Percentiles rank a stretch among this genome's conserved stretches.
Conservation (phyloP, 148 eudicot genomes). For the Rhododendron ferrugineum region DNA sequence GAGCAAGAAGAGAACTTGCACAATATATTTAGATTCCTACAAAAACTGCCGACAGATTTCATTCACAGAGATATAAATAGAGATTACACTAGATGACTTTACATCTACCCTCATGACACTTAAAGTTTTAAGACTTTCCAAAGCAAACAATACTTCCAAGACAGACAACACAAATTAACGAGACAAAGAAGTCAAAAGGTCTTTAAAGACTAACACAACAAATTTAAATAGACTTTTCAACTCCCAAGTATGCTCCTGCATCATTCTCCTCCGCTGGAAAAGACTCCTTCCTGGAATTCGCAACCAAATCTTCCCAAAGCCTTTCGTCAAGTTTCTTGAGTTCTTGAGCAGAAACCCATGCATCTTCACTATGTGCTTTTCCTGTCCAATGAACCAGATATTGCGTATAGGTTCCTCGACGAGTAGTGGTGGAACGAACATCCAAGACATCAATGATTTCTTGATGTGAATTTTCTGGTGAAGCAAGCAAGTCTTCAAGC, state of each 20-base stretch:
- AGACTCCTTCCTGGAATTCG: not conserved
- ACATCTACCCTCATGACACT: too few species aligned
- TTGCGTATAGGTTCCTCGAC: not conserved
- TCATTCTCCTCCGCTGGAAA: not conserved
- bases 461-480: not conserved
- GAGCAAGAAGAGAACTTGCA: too few species aligned
- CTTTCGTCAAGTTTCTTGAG: not conserved
- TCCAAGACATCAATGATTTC: not conserved
- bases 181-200: too few species aligned
- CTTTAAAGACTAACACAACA: not conserved
- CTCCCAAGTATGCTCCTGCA: not conserved
- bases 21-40: too few species aligned
- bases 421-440: too few species aligned
- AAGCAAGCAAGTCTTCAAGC: not conserved
- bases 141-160: too few species aligned
- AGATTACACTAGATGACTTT: too few species aligned
- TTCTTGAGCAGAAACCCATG: not conserved
- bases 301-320: not conserved
- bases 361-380: not conserved
- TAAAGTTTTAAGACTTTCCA: too few species aligned
- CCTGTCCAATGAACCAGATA: not conserved
- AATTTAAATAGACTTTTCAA: too few species aligned
- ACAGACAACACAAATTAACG: too few species aligned
- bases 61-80: too few species aligned
- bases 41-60: too few species aligned